Evolutionary conservation across 2,329 filamentous ascomycete genomes (phyloP), one percentile per base, ranked within the genome.

Genomic region (Trichoderma simmonsii): DNA sequence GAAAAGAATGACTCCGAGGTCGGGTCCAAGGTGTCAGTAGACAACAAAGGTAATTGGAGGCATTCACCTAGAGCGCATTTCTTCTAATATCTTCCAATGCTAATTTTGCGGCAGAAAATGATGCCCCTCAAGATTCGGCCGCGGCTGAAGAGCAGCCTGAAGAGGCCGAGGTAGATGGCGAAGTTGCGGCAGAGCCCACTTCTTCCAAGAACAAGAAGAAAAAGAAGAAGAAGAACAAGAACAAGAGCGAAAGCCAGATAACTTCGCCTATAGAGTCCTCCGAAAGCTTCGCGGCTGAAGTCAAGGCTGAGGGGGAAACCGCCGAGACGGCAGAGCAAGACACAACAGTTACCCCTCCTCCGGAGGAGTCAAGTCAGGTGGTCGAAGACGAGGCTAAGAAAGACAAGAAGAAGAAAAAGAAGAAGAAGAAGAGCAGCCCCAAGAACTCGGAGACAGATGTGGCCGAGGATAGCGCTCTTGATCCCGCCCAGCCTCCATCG

Each of bases 1-100:
- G 77, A 82, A 66, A 74, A 77, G 11, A 78, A 80, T 51, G 80
- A 85, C 71, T 82, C 67, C 36, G 67, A 70, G 28, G 28, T 70
- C 9, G 67, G 67, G 39, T 70, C 66, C 59, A 69, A 69, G 51
- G 56, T 61, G 54, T 69, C 67, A 70, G 36, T 70, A 70, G 67
- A 70, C 67, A 70, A 70, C 39, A 70, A 70, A 70, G 67, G 67
- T 70, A 70, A 21, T 39, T 54, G 43, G 21, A 30, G 30, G 28
- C 12, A 48, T n/a, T 18, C 24, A 6, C 26, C 18, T 7, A 9
- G 9, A 18, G 63, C 26, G 34, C 21, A 32, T 34, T 34, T 7
- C 9, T 15, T 61, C 9, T 12, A 28, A 21, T 3, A 4, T 14
- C 6, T 24, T 69, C 32, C n/a, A 56, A 62, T 63, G 65, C 65